phyloP scores from a whole-genome alignment of 78 protist species.

The Cyanophora paradoxa region DNA sequence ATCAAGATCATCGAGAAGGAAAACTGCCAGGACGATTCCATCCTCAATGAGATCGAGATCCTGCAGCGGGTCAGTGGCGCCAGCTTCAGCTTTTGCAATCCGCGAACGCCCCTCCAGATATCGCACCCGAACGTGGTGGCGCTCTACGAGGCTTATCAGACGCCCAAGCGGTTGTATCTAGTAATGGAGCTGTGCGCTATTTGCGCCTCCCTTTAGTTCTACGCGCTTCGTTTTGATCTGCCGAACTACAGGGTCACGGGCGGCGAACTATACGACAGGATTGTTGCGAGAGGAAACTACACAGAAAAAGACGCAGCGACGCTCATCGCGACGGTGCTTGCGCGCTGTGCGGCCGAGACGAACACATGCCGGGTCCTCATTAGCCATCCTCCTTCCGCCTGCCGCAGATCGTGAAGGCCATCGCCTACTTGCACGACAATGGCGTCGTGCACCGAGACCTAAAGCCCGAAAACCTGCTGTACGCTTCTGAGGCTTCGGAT shows the following conservation, averaged over 20 bases:
- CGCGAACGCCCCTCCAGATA: neutral
- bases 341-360: neutral
- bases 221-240: neutral
- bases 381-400: neutral
- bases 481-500: neutral
- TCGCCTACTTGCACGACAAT: conserved; percentile 38
- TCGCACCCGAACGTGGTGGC: conserved; percentile 38
- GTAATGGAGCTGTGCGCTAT: conserved; percentile 30
- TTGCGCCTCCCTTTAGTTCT: too few relatives aligned
- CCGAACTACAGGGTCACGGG: conserved; percentile 7
- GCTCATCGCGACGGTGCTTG: neutral
- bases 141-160: conserved; percentile 29
- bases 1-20: conserved; percentile 25
- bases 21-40: conserved; percentile 23
- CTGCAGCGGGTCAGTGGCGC: neutral
- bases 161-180: conserved; percentile 20
- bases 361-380: neutral
- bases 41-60: conserved; percentile 28
- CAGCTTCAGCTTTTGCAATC: too few relatives aligned
- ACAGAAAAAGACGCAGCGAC: conserved; percentile 37
- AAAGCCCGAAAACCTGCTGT: conserved; percentile 33
- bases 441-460: conserved; percentile 68
- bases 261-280: conserved; percentile 60
- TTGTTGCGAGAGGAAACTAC: conserved; percentile 30
- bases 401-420: conserved; percentile 30